Evolutionary conservation across 805 yeast species (phyloP), one percentile per base, ranked within the genome.

Genomic region (Helenozyma rhizophorensis): DNA sequence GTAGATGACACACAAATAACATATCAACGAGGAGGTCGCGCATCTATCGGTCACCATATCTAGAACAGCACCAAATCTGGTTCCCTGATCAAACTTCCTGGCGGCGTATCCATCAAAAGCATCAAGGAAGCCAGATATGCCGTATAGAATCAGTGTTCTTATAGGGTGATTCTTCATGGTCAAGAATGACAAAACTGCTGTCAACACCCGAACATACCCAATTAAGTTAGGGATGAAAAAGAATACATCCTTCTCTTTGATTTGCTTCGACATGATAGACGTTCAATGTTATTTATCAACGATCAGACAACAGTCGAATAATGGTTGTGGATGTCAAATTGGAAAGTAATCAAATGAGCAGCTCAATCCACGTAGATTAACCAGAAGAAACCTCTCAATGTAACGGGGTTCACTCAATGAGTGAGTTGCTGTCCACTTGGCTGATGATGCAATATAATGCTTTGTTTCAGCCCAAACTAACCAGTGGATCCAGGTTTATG

Each of bases 11-110:
- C 93, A 77, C 37, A 93, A 68, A 58, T 75, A 93, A 57, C 95
- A 88, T 47, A 93, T 79, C 51, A 93, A 72, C n/a, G 96, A 83
- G 10, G 95, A 77, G 0, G 99, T 93, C 10, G 98, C 89, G 56
- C 97, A 93, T 54, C 99, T 74, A 58, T 93, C 99, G 13, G 98
- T 90, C 21, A 93, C 97, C 99, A 93, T 93, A 60, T 93, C 99
- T 48, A 93, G 72, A 14, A 94, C 95, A 13, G 98, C 97, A 23
- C 99, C 99, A 47, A 87, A 86, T 46, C 77, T 74, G 21, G 97
- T 85, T 11, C 95, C 82, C 59, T 93, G 99, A 56, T 84, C 77
- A 56, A 71, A 86, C 50, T 73, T 74, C 43, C 99, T 74, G 4
- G 99, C 99, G 36, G 96, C 95, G 34, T 82, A 79, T 4, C 99